These are phyloP conservation scores for Paxillus involutus DNA, from an alignment of 768 basidiomycete species.

Conservation along the genomic window DNA sequence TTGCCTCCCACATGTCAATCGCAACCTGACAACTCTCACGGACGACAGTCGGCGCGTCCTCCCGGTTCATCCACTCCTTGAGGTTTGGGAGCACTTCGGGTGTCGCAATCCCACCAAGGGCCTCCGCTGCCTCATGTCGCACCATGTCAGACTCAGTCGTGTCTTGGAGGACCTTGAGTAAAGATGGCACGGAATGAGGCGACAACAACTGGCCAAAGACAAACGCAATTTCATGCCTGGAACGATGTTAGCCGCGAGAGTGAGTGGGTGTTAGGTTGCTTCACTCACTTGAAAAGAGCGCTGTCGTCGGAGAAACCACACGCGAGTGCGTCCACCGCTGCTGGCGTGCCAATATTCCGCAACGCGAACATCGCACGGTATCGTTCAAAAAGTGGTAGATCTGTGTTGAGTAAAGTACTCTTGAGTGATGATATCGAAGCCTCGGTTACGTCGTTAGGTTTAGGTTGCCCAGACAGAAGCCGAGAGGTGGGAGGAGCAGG, in stretches of 20 bases:
- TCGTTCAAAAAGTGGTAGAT: conserved; percentile 80
- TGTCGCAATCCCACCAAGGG: conserved; percentile 94
- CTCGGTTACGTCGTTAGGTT: conserved; percentile 48
- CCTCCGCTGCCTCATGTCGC: conserved; percentile 97
- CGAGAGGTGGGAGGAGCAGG: conserved; percentile 81
- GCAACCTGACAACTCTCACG: conserved; percentile 96
- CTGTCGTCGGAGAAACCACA: conserved; percentile 87
- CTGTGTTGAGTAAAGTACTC: conserved; percentile 60
- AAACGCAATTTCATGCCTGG: conserved; percentile 96
- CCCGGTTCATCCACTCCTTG: conserved; percentile 76
- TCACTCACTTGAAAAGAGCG: conserved; percentile 86
- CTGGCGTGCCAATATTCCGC: conserved; percentile 84
- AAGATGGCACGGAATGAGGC: conserved; percentile 80
- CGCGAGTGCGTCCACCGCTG: conserved; percentile 88
- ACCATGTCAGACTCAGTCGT: conserved; percentile 90
- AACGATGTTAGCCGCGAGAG: not conserved
- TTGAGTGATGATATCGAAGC: conserved; percentile 55
- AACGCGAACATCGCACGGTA: conserved; percentile 99
- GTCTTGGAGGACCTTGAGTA: conserved; percentile 77
- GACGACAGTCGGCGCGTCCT: conserved; percentile 85
- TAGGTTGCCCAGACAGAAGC: conserved; percentile 54
- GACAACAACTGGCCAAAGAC: conserved; percentile 96
- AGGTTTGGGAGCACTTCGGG: conserved; percentile 88
- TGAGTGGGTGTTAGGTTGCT: not conserved
- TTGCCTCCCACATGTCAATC: conserved; percentile 95